A percentile compares a stretch with the other conserved stretches of the same genome.
Conservation (phyloP, 1,139 yeast species). For the Protomyces inundatus region DNA sequence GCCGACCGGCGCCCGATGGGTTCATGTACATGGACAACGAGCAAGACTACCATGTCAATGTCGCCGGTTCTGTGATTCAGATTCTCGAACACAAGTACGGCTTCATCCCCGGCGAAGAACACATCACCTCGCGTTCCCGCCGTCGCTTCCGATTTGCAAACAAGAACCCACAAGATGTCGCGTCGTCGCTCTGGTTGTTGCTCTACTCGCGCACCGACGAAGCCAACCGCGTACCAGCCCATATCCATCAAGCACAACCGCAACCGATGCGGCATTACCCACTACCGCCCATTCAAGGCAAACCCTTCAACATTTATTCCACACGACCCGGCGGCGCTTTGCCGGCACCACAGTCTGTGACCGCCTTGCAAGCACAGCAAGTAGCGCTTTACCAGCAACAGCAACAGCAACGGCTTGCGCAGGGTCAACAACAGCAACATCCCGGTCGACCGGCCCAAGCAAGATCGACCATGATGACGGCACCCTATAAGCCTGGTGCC, state of each 20-base stretch:
- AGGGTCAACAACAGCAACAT: conserved; percentile 1
- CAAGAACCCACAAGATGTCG: conserved; percentile 24
- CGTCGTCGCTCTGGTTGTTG: conserved; percentile 14
- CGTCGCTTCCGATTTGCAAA: conserved; percentile 26
- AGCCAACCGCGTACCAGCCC: conserved; percentile 23
- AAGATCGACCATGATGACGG: not conserved
- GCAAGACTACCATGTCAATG: conserved; percentile 24
- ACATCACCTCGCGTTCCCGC: conserved; percentile 26
- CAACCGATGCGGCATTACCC: conserved; percentile 28
- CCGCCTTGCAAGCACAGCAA: conserved; percentile 6
- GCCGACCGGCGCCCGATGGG: conserved; percentile 29
- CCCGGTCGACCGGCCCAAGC: conserved; percentile 9
- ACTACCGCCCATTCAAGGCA: conserved; percentile 20
- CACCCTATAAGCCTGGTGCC: not conserved
- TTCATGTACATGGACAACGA: conserved; percentile 29
- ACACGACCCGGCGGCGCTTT: conserved; percentile 13
- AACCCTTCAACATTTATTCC: conserved; percentile 19
- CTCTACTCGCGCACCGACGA: conserved; percentile 21
- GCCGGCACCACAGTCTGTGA: not conserved
- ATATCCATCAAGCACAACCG: conserved; percentile 25
- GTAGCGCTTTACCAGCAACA: conserved; percentile 18
- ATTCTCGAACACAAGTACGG: conserved; percentile 29
- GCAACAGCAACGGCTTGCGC: conserved; percentile 7
- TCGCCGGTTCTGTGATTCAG: conserved; percentile 27
- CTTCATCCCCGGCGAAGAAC: conserved; percentile 27